Conservation (phyloP, 1,284 basidiomycete species). For the Puccinia triticina region DNA sequence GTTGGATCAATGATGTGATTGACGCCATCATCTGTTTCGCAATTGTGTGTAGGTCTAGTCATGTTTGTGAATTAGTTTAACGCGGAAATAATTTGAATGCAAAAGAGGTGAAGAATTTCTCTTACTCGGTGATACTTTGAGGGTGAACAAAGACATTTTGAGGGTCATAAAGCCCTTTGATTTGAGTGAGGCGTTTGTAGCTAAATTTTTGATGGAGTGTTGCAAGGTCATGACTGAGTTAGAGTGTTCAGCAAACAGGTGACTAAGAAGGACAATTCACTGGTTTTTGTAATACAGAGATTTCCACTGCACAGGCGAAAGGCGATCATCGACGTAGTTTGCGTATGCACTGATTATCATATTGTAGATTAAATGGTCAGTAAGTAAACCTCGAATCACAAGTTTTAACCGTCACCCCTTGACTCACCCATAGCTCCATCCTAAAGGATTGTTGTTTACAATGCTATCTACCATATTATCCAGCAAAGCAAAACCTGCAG, state of each 20-base stretch:
- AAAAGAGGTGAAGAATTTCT: too few species aligned
- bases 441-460: constrained; percentile 20
- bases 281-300: constrained; percentile 31
- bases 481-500: background rate
- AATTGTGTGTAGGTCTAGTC: too few species aligned
- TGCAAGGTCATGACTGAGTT: background rate
- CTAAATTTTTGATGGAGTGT: background rate
- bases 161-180: constrained; percentile 37
- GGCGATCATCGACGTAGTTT: constrained; percentile 43
- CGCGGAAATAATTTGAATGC: too few species aligned
- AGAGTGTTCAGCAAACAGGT: background rate
- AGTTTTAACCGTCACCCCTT: too few species aligned
- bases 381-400: background rate
- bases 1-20: too few species aligned
- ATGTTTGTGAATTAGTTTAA: too few species aligned
- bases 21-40: too few species aligned
- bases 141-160: constrained; percentile 35
- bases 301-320: constrained; percentile 33
- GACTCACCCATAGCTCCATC: constrained; percentile 37
- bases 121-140: constrained; percentile 28
- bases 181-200: constrained; percentile 17
- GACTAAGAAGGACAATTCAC: background rate
- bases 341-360: constrained; percentile 27
- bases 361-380: background rate
- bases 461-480: constrained; percentile 41